These are phyloP conservation scores for Avicennia marina DNA, from an alignment of 257 asterid genomes.

Conservation along the genomic window DNA sequence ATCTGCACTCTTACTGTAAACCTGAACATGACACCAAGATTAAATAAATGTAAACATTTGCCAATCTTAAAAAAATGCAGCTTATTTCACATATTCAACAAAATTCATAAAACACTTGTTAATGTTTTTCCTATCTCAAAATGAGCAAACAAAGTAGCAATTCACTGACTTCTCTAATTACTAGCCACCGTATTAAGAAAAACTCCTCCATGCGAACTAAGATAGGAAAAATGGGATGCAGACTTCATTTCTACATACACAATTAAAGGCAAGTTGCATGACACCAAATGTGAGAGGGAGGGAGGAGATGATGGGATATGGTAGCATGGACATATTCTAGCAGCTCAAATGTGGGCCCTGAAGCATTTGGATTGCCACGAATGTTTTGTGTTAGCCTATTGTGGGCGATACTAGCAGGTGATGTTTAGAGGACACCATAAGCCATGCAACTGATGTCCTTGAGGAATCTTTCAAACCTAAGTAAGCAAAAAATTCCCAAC, in stretches of 20 bases:
- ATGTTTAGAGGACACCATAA: slow-evolving; percentile 10
- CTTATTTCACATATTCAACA: too few species aligned
- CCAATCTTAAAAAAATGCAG: too few species aligned
- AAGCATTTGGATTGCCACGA: slow-evolving; percentile 24
- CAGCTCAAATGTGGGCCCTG: slow-evolving; percentile 31
- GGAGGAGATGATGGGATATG: slow-evolving; percentile 15
- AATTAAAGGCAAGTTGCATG: slow-evolving; percentile 10
- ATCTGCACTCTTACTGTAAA: too few species aligned
- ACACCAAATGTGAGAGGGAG: slow-evolving; percentile 10
- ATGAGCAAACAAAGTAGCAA: background rate
- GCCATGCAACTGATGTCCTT: background rate
- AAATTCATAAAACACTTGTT: too few species aligned
- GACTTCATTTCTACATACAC: slow-evolving; percentile 4
- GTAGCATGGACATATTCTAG: slow-evolving; percentile 34
- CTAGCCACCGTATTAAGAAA: background rate
- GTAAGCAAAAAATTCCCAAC: slow-evolving; percentile 5
- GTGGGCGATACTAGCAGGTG: slow-evolving; percentile 18
- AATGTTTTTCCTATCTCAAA: background rate
- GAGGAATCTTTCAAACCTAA: slow-evolving; percentile 33
- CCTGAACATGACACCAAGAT: too few species aligned
- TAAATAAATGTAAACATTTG: too few species aligned
- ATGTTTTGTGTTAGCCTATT: slow-evolving; percentile 1
- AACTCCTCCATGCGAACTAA: background rate
- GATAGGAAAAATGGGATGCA: background rate
- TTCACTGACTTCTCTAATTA: too few species aligned